Evolutionary conservation across 495 filamentous ascomycete genomes (phyloP).

Genomic region (Penicillium coffeae): DNA sequence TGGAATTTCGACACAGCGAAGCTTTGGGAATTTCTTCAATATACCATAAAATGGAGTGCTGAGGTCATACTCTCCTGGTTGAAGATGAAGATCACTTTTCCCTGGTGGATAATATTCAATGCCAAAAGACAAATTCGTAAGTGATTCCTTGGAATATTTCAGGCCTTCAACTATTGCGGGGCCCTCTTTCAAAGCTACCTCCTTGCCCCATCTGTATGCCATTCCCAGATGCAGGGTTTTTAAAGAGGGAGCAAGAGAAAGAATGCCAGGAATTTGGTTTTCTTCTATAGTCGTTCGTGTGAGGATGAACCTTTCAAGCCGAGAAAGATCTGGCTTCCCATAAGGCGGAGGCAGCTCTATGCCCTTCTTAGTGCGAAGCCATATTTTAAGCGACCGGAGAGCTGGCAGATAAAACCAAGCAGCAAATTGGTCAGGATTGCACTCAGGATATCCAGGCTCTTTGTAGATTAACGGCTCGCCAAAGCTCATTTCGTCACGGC

Average conservation of each 20-base stretch:
- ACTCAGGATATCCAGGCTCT: conserved; percentile 9
- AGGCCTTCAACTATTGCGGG: conserved; percentile 3
- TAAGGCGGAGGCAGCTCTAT: conserved; percentile 1
- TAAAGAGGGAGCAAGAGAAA: conserved; percentile 4
- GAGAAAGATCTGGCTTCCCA: conserved; percentile 2
- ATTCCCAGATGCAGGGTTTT: conserved; percentile 8
- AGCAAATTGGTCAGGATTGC: conserved; percentile 8
- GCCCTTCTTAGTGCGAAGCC: conserved; percentile 8
- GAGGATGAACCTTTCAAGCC: conserved; percentile 1
- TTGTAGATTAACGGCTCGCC: background rate
- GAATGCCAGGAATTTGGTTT: conserved; percentile 1
- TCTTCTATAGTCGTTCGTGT: conserved; percentile 6
- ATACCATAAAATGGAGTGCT: conserved; percentile 4
- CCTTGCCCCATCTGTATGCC: conserved; percentile 11
- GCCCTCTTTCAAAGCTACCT: conserved; percentile 2
- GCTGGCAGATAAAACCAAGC: conserved; percentile 9
- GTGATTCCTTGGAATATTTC: background rate
- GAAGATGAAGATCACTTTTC: background rate
- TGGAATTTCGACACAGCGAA: conserved; percentile 3
- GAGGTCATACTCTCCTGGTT: conserved; percentile 3
- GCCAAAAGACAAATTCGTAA: conserved; percentile 5
- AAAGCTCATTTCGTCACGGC: background rate
- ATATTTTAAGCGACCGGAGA: conserved; percentile 7
- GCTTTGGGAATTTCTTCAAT: conserved; percentile 2
- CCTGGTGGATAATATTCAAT: conserved; percentile 5